Base-by-base conservation (phyloP, 345 rosid species). In the Euphorbia pulcherrima region DNA sequence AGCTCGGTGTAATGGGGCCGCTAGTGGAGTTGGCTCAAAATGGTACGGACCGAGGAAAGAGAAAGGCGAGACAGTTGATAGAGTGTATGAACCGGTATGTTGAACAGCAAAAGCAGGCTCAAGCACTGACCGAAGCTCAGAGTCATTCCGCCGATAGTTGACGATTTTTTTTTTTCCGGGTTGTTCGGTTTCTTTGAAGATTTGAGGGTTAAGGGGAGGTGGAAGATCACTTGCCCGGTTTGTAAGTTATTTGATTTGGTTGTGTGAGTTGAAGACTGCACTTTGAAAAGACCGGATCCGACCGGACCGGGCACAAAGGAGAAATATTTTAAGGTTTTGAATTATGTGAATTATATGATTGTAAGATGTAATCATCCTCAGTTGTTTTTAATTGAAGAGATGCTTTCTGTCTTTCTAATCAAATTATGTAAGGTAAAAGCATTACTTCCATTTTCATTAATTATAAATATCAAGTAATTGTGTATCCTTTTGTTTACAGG, bases 11-110 rank as follows among this genome's bases (percentile, higher is more conserved):
- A 37, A 85, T 88, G 90, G 89, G 74, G 24, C 84, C 92, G 14
- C 75, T 91, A 65, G 54, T 81, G 73, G 97, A 91, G 77, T 76
- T 94, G 80, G 87, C 93, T 16, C 90, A 83, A 50, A 91, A 83
- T 59, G 99, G 99, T 48, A 94, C 99, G 0, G 96, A 91, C 62
- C 81, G 99, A 67, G 99, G 96, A 51, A 94, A 91, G 76, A 77
- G 99, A 57, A 94, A 94, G 79, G 99, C 99, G 79, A 88, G 84
- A 3, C 97, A 86, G 74, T 81, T 91, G 76, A 84, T 94, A 2
- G 97, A 91, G 48, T 92, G 95, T 9, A 83, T 94, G 71, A 87
- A 74, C 81, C 81, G 90, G 75, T 83, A 78, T 55, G 39, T 81
- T 33, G 99, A 91, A 73, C 92, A 86, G 77, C 89, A 86, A 78